Evolutionary conservation across 163 green algal genomes (phyloP), one percentile per base, ranked within the genome.

Genomic region (Scenedesmus sp.): DNA sequence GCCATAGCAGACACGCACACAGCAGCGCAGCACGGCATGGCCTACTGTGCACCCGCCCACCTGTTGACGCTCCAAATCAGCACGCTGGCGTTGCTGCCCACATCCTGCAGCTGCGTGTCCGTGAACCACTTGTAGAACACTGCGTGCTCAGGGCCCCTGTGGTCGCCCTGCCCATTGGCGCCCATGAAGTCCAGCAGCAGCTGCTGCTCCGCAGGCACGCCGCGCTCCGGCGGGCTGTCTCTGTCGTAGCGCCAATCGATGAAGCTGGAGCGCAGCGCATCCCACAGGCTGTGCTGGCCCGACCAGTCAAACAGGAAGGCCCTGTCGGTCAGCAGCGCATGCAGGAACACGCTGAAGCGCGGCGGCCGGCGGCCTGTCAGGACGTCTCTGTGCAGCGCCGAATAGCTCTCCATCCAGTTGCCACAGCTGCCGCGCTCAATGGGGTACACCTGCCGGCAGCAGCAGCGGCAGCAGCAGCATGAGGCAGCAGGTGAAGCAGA

Each of bases 231-330:
- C 18, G 66, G 16, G 66, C 7, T 76, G 66, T 18, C 66, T 76
- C 7, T 76, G 13, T 85, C 79, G 74, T 94, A 94, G 0, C 26
- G 81, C 91, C 91, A 94, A 64, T 94, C 81, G 23, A 94, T 92
- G n/a, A 88, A 90, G 66, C 91, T 88, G 57, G 83, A 91, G 0
- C 87, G 55, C 34, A 92, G 86, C 0, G 67, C 82, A n/a, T 20
- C 15, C 91, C 91, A 94, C 4, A 94, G 46, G 26, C 73, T 20
- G 87, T 84, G 23, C 52, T 66, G 46, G 74, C 73, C 82, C 73
- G 82, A 88, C 79, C 77, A 94, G 57, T 94, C 91, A 56, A 92
- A 94, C n/a, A 92, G 91, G 74, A 94, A 94, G 0, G 91, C 87
- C 7, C 91, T 67, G 20, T 90, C 56, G 6, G 87, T 92, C 18